Percentiles rank a stretch among this genome's conserved stretches.
These are phyloP conservation scores for Podila horticola DNA, from an alignment of 192 early-diverging fungal genomes.

Conservation along the genomic window DNA sequence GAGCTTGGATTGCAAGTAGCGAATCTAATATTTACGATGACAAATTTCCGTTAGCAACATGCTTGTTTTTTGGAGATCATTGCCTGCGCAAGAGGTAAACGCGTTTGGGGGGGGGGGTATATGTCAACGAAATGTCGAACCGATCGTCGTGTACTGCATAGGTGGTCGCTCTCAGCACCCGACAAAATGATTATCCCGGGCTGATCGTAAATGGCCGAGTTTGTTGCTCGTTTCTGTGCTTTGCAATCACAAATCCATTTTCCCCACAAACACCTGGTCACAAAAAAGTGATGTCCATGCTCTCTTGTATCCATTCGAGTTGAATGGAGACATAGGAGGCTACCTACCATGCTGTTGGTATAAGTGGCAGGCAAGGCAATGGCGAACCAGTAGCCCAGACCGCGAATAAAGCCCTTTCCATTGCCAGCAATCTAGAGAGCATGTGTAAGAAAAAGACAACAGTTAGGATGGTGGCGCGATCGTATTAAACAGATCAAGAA, in stretches of 20 bases:
- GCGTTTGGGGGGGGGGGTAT: too few relatives aligned
- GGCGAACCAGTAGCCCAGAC: conserved; percentile 89
- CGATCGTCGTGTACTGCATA: not conserved
- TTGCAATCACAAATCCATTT: conserved; percentile 46
- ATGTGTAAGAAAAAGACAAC: too few relatives aligned
- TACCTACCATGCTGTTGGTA: conserved; percentile 94
- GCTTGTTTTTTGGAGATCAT: too few relatives aligned
- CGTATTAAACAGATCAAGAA: not conserved
- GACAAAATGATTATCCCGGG: conserved; percentile 17
- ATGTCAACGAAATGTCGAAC: not conserved
- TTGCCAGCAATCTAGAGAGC: conserved; percentile 75
- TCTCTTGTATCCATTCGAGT: not conserved
- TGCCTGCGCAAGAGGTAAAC: too few relatives aligned
- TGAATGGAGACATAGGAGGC: conserved; percentile 4
- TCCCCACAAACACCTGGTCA: not conserved
- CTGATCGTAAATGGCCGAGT: not conserved
- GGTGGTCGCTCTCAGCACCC: not conserved
- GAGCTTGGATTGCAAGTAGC: conserved; percentile 78
- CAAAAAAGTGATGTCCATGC: not conserved
- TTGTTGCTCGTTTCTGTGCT: conserved; percentile 6
- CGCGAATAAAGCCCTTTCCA: conserved; percentile 78
- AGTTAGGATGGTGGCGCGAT: too few relatives aligned
- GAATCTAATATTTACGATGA: conserved; percentile 52
- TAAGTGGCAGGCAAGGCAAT: conserved; percentile 97
- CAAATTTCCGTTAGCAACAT: not conserved